Percentiles rank a stretch among this genome's conserved stretches.
Evolutionary conservation across 2,329 filamentous ascomycete species (phyloP).

Genomic region (Aspergillus novoparasiticus): DNA sequence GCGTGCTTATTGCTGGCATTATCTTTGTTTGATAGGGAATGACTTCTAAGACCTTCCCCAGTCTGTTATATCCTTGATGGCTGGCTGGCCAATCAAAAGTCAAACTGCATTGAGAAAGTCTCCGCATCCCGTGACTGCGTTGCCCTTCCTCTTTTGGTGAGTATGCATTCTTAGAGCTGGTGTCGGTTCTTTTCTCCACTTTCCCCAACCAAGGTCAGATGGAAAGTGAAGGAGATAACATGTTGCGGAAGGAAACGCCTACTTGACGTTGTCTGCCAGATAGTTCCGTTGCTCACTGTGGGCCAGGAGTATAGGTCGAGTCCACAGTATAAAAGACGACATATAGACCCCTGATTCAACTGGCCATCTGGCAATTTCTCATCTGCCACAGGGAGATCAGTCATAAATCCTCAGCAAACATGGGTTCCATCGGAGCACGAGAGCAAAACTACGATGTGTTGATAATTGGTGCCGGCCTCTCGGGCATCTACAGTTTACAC

Average conservation of each 20-base stretch:
- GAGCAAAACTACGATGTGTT: slow-evolving; percentile 19
- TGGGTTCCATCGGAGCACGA: not conserved
- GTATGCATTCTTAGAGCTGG: not conserved
- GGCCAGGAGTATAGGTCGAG: not conserved
- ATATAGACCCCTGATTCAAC: not conserved
- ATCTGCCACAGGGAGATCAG: not conserved
- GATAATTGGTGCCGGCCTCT: slow-evolving; percentile 23
- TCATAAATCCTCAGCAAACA: not conserved
- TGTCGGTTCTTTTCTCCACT: not conserved
- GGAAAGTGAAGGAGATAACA: not conserved
- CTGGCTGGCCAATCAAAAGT: not conserved
- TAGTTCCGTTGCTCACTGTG: not conserved
- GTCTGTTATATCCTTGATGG: not conserved
- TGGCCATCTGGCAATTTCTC: not conserved
- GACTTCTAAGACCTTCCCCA: not conserved
- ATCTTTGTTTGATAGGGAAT: not conserved
- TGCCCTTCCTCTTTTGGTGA: not conserved
- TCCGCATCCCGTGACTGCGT: slow-evolving; percentile 1
- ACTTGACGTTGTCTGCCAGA: not conserved
- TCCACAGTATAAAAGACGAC: not conserved
- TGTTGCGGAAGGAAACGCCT: not conserved
- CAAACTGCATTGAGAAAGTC: not conserved
- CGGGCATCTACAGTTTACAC: slow-evolving; percentile 43
- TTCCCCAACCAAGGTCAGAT: not conserved
- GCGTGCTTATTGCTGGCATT: not conserved